These are phyloP conservation scores for Starmerella gropengiesseri DNA, from an alignment of 805 yeast species.

Conservation along the genomic window DNA sequence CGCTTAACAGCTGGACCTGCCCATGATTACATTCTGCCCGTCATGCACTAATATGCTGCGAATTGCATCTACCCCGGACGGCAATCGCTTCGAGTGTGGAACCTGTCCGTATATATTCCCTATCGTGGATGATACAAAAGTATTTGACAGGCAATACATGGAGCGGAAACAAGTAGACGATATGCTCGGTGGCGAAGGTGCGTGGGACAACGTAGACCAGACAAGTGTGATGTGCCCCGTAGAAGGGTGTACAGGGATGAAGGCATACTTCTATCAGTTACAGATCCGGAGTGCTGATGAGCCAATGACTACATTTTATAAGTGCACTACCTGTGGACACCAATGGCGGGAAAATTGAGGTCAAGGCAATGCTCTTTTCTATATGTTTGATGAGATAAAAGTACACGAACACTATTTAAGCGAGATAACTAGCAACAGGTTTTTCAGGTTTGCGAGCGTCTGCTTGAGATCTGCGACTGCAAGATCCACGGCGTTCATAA, in stretches of 20 bases:
- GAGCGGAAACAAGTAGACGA: conserved; percentile 89
- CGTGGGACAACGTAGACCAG: conserved; percentile 98
- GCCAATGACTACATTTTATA: conserved; percentile 97
- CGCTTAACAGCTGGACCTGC: no score
- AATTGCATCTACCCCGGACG: conserved; percentile 48
- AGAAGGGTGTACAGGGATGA: conserved; percentile 72
- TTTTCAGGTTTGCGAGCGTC: conserved; percentile 32
- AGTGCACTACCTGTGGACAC: conserved; percentile 84
- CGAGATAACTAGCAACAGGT: conserved; percentile 27
- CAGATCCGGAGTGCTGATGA: conserved; percentile 98
- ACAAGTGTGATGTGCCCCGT: conserved; percentile 86
- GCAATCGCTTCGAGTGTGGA: conserved; percentile 67
- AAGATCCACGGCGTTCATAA: conserved; percentile 28
- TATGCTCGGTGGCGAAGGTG: conserved; percentile 91
- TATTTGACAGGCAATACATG: conserved; percentile 73
- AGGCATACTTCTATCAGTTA: conserved; percentile 92
- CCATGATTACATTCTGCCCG: conserved; percentile 93
- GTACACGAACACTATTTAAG: neutral
- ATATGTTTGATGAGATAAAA: neutral
- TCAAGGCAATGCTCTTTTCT: neutral
- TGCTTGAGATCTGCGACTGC: conserved; percentile 30
- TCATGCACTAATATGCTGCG: conserved; percentile 84
- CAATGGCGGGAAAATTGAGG: conserved; percentile 93
- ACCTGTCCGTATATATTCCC: conserved; percentile 95
- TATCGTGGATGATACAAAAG: conserved; percentile 59